Evolutionary conservation across 192 early-diverging fungal genomes (phyloP), one percentile per base, ranked within the genome.

Genomic region (Rhizophagus clarus): DNA sequence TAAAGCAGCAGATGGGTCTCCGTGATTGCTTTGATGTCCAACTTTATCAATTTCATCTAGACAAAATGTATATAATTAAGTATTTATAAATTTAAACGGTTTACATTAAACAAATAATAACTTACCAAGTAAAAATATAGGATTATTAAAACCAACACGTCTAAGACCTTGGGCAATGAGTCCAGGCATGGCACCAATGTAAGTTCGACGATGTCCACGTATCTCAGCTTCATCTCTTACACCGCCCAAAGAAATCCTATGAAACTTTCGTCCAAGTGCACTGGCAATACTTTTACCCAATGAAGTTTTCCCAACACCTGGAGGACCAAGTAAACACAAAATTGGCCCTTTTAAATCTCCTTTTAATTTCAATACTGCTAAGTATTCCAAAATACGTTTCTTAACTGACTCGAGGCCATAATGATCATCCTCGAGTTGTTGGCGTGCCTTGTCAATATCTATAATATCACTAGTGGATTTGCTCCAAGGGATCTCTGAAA

Each of bases 191-290:
- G 95, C 92, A 20, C 95, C 95, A 68, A 97, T 88, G 83, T 97
- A 97, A 10, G 95, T 97, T 29, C 94, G 88, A 32, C 95, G 87
- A 81, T 97, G 95, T 22, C 95, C 95, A 40, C 94, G 85, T 72
- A 97, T 95, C 80, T 97, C 95, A 15, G 95, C 93, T 83, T 95
- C 95, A 82, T 97, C 95, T 61, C 93, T 86, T 1, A 97, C 90
- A 34, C 95, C 95, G 20, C 95, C 95, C 11, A 97, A 82, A 1
- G 92, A 90, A 26, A 97, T 92, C 26, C 95, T 88, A 81, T 95
- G 90, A 82, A 97, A 97, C 78, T 94, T 89, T 10, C 95, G 85
- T 3, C 89, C 88, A 70, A 97, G 83, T 1, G 95, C 90, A 31
- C 82, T 85, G 1, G 95, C 95, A 78, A 97, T 94, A 3, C 91